A percentile compares a stretch with the other conserved stretches of the same genome.
These are phyloP conservation scores for Melaleuca quinquenervia DNA, from an alignment of 345 rosid species.

Conservation along the genomic window DNA sequence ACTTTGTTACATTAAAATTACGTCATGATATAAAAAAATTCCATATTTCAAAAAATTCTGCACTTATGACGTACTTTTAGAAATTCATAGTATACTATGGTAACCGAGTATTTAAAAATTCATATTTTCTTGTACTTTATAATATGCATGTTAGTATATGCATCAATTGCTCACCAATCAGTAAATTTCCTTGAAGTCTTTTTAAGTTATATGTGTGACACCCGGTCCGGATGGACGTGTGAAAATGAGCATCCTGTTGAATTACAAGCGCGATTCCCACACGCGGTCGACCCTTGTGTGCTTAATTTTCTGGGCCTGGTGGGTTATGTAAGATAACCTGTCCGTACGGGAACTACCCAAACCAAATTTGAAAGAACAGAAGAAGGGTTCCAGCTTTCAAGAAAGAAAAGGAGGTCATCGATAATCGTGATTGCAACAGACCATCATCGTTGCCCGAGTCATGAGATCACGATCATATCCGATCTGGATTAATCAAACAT, in stretches of 20 bases:
- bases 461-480: background rate
- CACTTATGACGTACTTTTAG: background rate
- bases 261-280: background rate
- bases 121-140: too few species aligned
- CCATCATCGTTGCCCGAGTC: background rate
- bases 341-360: background rate
- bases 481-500: background rate
- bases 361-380: background rate
- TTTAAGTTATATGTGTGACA: background rate
- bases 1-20: background rate
- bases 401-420: background rate
- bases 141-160: too few species aligned
- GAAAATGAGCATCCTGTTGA: background rate
- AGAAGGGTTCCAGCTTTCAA: background rate
- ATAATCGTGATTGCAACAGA: background rate
- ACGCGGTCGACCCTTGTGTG: background rate
- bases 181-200: background rate
- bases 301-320: background rate
- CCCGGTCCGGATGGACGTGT: background rate
- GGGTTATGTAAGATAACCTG: background rate
- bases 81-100: background rate
- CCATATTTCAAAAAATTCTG: background rate
- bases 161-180: background rate
- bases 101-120: background rate
- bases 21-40: background rate